phyloP scores from a whole-genome alignment of 768 basidiomycete species.

The Butyriboletus loyo region DNA sequence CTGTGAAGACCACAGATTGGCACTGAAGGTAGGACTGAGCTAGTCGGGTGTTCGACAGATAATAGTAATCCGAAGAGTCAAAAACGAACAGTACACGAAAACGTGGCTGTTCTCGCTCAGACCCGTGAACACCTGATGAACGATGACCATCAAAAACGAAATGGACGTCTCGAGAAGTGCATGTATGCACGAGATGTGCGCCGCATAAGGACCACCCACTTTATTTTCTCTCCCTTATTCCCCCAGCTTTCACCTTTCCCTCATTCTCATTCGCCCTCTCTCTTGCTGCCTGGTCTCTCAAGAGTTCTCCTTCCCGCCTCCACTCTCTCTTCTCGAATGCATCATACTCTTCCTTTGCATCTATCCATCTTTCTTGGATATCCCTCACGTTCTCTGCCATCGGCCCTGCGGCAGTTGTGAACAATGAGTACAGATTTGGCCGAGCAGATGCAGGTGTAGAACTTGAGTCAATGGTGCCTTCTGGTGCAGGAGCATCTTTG shows the following conservation, averaged over 20 bases:
- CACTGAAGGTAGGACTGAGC: not conserved
- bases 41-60: not conserved
- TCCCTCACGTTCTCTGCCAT: conserved; percentile 60
- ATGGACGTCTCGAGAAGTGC: not conserved
- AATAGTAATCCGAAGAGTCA: not conserved
- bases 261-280: conserved; percentile 8
- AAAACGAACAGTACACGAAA: not conserved
- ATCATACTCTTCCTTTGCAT: conserved; percentile 78
- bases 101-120: not conserved
- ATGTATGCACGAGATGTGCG: not conserved
- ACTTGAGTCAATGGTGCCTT: conserved; percentile 31
- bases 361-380: conserved; percentile 94
- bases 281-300: conserved; percentile 24
- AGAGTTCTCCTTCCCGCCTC: conserved; percentile 65
- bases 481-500: conserved; percentile 29
- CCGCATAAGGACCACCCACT: conserved; percentile 1
- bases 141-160: not conserved
- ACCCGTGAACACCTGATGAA: not conserved
- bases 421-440: conserved; percentile 66
- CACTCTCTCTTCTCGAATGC: conserved; percentile 75
- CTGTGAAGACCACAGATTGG: not conserved
- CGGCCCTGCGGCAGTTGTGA: conserved; percentile 61
- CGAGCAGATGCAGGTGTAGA: conserved; percentile 39
- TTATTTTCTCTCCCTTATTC: conserved; percentile 31
- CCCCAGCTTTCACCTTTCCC: conserved; percentile 2